Evolutionary conservation across 2,329 filamentous ascomycete genomes (phyloP), one percentile per base, ranked within the genome.

Genomic region (Periglandula ipomoeae): DNA sequence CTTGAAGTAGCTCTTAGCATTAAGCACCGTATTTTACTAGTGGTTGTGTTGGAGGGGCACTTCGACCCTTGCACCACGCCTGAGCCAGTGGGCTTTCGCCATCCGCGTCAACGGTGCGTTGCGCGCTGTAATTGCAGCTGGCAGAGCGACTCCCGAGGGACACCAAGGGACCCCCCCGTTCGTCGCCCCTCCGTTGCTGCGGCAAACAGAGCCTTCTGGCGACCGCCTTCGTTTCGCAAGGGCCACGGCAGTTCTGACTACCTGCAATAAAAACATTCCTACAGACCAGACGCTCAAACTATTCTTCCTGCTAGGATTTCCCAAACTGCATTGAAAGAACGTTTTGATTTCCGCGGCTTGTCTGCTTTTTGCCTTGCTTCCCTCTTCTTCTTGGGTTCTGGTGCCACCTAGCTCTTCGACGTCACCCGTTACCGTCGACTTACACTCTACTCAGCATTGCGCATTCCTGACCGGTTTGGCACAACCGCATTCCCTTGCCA

Each of bases 101-200:
- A n/a, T n/a, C n/a, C n/a, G n/a, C n/a, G n/a, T n/a, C n/a, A n/a
- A n/a, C n/a, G n/a, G n/a, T n/a, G n/a, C n/a, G n/a, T n/a, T n/a
- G n/a, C n/a, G n/a, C n/a, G n/a, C n/a, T n/a, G n/a, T n/a, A n/a
- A n/a, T 32, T 22, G n/a, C 24, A 15, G 20, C 15, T 44, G 42
- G 42, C 3, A 26, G 42, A 13, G 26, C n/a, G n/a, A n/a, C n/a
- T n/a, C n/a, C n/a, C n/a, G n/a, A n/a, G n/a, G n/a, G n/a, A n/a
- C n/a, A n/a, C n/a, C n/a, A 24, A 11, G 23, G 15, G 15, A 3
- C 13, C 13, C 27, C 42, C 42, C 27, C 40, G 44, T 24, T 24
- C 19, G 38, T 38, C 44, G 42, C 46, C 46, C 43, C 43, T 50
- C 46, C 53, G 57, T 59, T 59, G 57, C 57, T 56, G 50, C 52